Base-by-base conservation (phyloP, 2,329 filamentous ascomycete species). In the Massarina eburnea region DNA sequence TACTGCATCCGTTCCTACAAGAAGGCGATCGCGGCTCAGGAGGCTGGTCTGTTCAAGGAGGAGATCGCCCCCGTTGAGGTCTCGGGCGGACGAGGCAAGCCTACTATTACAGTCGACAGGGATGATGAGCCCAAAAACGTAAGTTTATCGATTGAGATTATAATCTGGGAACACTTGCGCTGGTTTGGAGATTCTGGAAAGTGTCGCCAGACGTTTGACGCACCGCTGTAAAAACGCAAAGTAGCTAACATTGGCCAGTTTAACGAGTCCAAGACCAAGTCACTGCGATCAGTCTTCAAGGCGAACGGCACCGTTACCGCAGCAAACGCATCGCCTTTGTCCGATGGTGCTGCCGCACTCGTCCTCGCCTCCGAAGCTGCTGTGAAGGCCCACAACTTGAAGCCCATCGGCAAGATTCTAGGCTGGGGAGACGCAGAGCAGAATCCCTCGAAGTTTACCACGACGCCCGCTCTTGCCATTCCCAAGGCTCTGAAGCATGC, bases 401-500 rank as follows among this genome's bases (percentile, higher is more conserved):
- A 88, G 74, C 94, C 94, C 46, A 80, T 99, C 54, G 94, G 90
- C 68, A 96, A 95, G 81, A 97, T 99, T 66, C 85, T 94, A 51
- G 94, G 94, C 64, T 99, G 94, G 94, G 94, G 85, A 61, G 94
- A 99, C 68, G 92, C 94, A 46, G 94, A 88, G 54, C 86, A 95
- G 57, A 84, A 89, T 67, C 92, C 94, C 32, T 88, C 86, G 76
- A 94, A 94, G 72, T 99, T 99, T 82, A 99, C 94, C 57, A 94
- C 91, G 39, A 88, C 94, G 8, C 94, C 94, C 8, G 83, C 94
- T 17, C 82, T 97, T 45, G 94, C 94, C 57, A 95, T 99, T 62
- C 94, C 94, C 71, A 99, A 97, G 80, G 94, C 94, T 47, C 83
- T 99, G 67, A 91, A 92, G 80, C 92, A 99, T 75, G 94, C 94